Evolutionary conservation across 192 early-diverging fungal species (phyloP).

Genomic region (Podila horticola): DNA sequence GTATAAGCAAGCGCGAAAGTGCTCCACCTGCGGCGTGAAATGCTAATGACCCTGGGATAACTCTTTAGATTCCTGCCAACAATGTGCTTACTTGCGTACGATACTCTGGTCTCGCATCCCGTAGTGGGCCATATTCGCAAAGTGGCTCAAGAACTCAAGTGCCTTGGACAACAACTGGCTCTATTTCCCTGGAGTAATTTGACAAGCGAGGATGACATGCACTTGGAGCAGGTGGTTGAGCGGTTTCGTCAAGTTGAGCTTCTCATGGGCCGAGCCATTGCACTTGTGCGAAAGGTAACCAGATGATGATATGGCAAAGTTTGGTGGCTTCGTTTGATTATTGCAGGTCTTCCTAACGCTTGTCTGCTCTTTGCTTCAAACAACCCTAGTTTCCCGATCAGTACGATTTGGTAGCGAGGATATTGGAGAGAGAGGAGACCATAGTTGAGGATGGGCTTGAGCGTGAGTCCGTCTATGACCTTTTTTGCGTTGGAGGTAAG

Average conservation of each 20-base stretch:
- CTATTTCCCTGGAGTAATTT: conserved; percentile 61
- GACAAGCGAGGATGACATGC: conserved; percentile 31
- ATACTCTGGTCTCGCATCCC: conserved; percentile 72
- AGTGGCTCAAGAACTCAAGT: conserved; percentile 49
- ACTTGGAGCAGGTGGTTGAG: conserved; percentile 45
- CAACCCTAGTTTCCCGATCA: conserved; percentile 68
- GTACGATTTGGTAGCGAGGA: conserved; percentile 62
- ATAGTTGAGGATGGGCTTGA: conserved; percentile 61
- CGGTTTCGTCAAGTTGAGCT: conserved; percentile 56
- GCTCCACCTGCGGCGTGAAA: not conserved
- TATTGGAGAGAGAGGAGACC: conserved; percentile 56
- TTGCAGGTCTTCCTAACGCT: not conserved
- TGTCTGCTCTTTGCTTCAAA: not conserved
- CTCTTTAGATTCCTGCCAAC: conserved; percentile 70
- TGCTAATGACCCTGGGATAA: not conserved
- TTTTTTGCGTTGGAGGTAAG: conserved; percentile 66
- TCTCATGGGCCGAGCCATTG: conserved; percentile 61
- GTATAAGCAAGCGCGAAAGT: not conserved
- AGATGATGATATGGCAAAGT: too few relatives aligned
- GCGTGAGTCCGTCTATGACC: conserved; percentile 63
- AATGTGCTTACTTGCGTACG: conserved; percentile 79
- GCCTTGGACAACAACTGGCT: conserved; percentile 43
- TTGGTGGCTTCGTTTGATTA: not conserved
- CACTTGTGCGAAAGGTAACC: conserved; percentile 64
- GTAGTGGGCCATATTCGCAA: conserved; percentile 55